These are phyloP conservation scores for Echium plantagineum DNA, from an alignment of 257 asterid genomes.

Conservation along the genomic window DNA sequence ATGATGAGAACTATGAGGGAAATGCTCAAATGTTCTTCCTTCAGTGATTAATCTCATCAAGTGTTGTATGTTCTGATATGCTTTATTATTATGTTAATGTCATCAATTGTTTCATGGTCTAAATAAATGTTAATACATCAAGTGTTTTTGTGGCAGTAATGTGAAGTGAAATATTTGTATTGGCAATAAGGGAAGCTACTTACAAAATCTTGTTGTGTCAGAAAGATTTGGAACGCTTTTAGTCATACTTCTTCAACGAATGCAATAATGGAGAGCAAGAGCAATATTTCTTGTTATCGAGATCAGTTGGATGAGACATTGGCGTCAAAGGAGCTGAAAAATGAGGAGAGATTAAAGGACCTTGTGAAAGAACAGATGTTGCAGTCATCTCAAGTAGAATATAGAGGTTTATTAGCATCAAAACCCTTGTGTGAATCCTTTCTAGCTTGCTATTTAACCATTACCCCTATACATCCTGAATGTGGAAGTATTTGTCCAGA, in stretches of 20 bases:
- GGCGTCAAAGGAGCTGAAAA: conserved; percentile 2
- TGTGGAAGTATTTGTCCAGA: conserved; percentile 27
- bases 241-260: not conserved
- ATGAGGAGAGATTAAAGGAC: conserved; percentile 1
- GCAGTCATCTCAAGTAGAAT: conserved; percentile 1
- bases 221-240: not conserved
- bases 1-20: not conserved
- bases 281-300: not conserved
- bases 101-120: no score
- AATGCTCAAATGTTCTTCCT: no score
- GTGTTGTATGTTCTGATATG: no score
- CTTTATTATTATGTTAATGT: no score
- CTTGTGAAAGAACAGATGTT: conserved; percentile 4
- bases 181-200: not conserved
- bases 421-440: not conserved
- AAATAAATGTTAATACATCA: no score
- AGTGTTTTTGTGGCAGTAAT: no score
- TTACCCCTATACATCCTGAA: not conserved
- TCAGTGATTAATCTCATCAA: no score
- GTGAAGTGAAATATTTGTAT: not conserved
- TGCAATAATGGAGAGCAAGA: not conserved
- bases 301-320: not conserved
- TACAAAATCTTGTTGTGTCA: not conserved
- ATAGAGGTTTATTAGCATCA: not conserved
- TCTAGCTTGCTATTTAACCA: not conserved